Evolutionary conservation across 305 asterid species (phyloP), one percentile per base, ranked within the genome.

Genomic region (Rubia occidens): DNA sequence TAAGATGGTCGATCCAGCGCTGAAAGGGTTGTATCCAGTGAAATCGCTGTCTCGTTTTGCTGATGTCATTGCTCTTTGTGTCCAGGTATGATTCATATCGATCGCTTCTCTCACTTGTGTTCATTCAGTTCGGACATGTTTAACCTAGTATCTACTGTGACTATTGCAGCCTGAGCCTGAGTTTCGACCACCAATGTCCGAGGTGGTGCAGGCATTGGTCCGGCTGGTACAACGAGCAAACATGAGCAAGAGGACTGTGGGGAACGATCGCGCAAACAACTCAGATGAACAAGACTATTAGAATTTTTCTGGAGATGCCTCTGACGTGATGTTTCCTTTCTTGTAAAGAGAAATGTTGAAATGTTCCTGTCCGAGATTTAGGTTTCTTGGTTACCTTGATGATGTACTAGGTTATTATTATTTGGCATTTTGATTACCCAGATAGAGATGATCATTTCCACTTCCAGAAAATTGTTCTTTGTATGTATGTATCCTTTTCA

Each of bases 141-240:
- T 53, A 53, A 53, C 59, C 59, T 53, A 53, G 11, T n/a, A n/a
- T n/a, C 26, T n/a, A 20, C 13, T 35, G 45, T 70, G 21, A 58
- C 64, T 11, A 63, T 72, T 77, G 74, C 94, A 94, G 97, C 86
- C 96, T 53, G 99, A 94, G 89, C 99, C 97, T 0, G 99, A 94
- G 87, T 94, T 94, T 81, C 84, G 99, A 80, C 99, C 97, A 35
- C 97, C 99, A 13, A 91, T 94, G 95, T 94, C 97, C 15, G 99
- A 94, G 78, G 99, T 94, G 80, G 99, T 94, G 56, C 85, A 91
- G 73, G 96, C 97, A 21, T 81, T 94, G 87, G 99, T 94, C 49
- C 89, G 97, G 2, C 73, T 94, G 75, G 99, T 94, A 73, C 97
- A 94, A 69, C 94, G 97, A 43, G 96, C 99, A 58, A 91, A 94